Conservation (phyloP, 75 land plant species). For the Pinus tabuliformis region DNA sequence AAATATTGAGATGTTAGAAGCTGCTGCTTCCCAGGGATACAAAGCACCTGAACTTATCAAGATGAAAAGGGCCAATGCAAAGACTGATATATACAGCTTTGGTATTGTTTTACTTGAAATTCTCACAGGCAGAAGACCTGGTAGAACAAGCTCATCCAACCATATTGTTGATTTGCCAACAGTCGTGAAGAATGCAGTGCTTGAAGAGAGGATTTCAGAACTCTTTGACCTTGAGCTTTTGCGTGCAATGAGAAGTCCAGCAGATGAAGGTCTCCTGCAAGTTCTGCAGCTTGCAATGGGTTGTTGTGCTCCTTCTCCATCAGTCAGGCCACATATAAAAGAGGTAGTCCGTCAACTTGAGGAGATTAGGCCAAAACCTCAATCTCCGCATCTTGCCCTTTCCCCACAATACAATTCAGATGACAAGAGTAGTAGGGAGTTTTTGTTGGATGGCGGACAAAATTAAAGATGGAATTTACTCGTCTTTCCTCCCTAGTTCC, state of each 20-base stretch:
- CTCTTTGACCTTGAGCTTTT: slow-evolving; percentile 37
- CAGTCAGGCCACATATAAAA: slow-evolving; percentile 27
- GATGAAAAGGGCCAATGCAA: slow-evolving; percentile 31
- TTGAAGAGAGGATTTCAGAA: slow-evolving; percentile 32
- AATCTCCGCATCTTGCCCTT: slow-evolving; percentile 26
- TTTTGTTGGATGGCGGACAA: not conserved
- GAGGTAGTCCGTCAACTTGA: slow-evolving; percentile 41
- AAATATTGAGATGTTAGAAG: slow-evolving; percentile 21
- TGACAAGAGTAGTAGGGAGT: slow-evolving; percentile 13
- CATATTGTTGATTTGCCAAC: slow-evolving; percentile 21
- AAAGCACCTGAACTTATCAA: slow-evolving; percentile 33
- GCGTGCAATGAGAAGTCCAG: slow-evolving; percentile 20
- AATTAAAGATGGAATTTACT: not conserved
- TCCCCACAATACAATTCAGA: slow-evolving; percentile 14
- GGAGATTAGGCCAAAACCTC: slow-evolving; percentile 28
- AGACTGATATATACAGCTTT: slow-evolving; percentile 37
- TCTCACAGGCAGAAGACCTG: slow-evolving; percentile 27
- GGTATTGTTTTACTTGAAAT: slow-evolving; percentile 32
- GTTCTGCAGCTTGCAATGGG: slow-evolving; percentile 41
- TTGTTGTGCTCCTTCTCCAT: slow-evolving; percentile 34
- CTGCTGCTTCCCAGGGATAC: slow-evolving; percentile 29
- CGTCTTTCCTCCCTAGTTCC: not conserved
- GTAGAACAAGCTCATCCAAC: slow-evolving; percentile 11
- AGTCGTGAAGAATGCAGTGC: slow-evolving; percentile 27
- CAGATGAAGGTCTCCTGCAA: slow-evolving; percentile 35